Evolutionary conservation across 1,284 basidiomycete species (phyloP).

Genomic region (Porodaedalea pini): DNA sequence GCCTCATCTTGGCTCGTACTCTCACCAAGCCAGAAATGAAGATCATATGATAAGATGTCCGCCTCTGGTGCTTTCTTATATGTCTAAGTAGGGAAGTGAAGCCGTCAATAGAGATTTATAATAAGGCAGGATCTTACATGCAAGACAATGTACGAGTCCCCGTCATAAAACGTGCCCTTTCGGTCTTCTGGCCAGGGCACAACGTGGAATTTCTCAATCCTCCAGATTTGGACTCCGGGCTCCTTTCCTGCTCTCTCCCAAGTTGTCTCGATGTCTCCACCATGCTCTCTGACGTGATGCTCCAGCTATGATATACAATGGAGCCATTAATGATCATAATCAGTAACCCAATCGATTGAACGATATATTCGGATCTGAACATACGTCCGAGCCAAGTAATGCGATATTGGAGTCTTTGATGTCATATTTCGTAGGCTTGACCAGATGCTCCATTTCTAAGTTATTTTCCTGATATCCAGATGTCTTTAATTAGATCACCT

Average conservation of each 20-base stretch:
- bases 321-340: neutral
- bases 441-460: slow-evolving; percentile 47
- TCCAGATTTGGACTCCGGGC: slow-evolving; percentile 52
- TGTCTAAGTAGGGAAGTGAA: slow-evolving; percentile 33
- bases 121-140: slow-evolving; percentile 46
- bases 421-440: slow-evolving; percentile 38
- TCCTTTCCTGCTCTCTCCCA: slow-evolving; percentile 47
- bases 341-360: neutral
- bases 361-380: slow-evolving; percentile 25
- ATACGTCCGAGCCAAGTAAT: slow-evolving; percentile 57
- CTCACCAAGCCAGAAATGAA: slow-evolving; percentile 64
- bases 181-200: neutral
- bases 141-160: slow-evolving; percentile 62
- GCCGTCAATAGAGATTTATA: too few species aligned
- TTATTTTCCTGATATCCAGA: neutral
- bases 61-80: slow-evolving; percentile 51
- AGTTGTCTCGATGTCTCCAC: slow-evolving; percentile 48
- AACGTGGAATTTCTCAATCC: slow-evolving; percentile 50
- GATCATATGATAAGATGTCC: slow-evolving; percentile 48
- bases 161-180: slow-evolving; percentile 48
- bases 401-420: slow-evolving; percentile 46
- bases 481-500: too few species aligned
- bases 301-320: slow-evolving; percentile 41
- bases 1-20: slow-evolving; percentile 62
- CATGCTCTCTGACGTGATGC: slow-evolving; percentile 50